These are phyloP conservation scores for Aspergillus nidulans DNA, from an alignment of 495 filamentous ascomycete species.

Conservation along the genomic window DNA sequence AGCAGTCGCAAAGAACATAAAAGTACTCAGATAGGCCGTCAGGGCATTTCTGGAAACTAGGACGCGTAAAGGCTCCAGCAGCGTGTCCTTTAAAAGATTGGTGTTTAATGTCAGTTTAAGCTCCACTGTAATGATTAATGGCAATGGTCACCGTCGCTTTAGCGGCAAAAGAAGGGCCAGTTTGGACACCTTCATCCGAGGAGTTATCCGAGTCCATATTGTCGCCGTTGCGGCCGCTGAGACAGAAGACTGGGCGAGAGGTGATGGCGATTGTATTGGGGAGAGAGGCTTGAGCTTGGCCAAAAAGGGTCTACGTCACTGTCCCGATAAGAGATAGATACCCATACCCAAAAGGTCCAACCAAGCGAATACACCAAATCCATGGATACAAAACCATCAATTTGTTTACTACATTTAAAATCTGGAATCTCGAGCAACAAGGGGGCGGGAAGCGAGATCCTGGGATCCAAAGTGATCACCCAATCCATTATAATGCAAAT, in stretches of 20 bases:
- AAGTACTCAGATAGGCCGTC: slow-evolving; percentile 66
- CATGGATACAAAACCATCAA: background rate
- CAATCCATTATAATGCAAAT: slow-evolving; percentile 11
- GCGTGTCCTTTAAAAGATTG: slow-evolving; percentile 27
- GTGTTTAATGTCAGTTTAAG: slow-evolving; percentile 7
- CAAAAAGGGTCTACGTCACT: background rate
- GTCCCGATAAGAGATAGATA: background rate
- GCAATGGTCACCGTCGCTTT: slow-evolving; percentile 16
- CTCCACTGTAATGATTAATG: background rate
- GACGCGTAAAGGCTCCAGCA: slow-evolving; percentile 35
- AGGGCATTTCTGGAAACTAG: slow-evolving; percentile 62
- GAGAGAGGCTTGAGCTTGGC: background rate
- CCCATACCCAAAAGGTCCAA: background rate
- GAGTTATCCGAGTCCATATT: slow-evolving; percentile 26
- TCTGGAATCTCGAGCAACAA: no score
- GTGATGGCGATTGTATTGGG: background rate
- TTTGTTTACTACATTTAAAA: no score
- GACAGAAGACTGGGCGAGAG: background rate
- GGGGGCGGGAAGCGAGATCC: no score
- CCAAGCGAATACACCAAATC: background rate
- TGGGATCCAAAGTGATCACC: background rate
- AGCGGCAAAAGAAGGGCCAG: slow-evolving; percentile 9
- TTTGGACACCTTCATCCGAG: slow-evolving; percentile 21
- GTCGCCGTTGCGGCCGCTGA: background rate
- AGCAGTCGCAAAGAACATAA: slow-evolving; percentile 57